Base-by-base conservation (phyloP, 371 early-diverging fungal genomes). In the Lichtheimia ornata region DNA sequence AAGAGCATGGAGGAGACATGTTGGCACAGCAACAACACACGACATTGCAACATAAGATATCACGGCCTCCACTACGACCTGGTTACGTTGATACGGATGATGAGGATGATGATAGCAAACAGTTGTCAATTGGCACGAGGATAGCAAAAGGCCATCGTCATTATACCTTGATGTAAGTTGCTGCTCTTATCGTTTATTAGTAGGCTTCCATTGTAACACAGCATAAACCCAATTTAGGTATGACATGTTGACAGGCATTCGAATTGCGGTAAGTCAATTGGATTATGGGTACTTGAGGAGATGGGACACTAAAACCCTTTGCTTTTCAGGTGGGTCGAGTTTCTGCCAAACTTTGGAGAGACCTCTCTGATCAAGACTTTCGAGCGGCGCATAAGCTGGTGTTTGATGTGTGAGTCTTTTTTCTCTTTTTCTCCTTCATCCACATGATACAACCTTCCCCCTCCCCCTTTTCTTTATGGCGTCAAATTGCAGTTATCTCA, bases 171-270 rank as follows among this genome's bases (percentile, higher is more conserved):
- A 97, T 97, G 98, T 97, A 61, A 17, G 20, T 24, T 28, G 13
- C 20, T 6, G 53, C n/a, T 17, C 17, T 6, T 24, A n/a, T 15
- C 30, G 28, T 59, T n/a, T n/a, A n/a, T n/a, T 1, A 0, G n/a
- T 22, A 20, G 43, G 35, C 27, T 52, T 14, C 1, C 5, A 60
- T 42, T 27, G 27, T 35, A 35, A 35, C 35, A 35, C 35, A 35
- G 47, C 35, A 72, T 70, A 69, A 67, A 58, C 17, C 17, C 20
- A 40, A 28, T 59, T 27, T 44, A 96, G 95, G 96, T 95, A 97
- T 79, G 91, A 98, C 68, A 97, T 98, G 98, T 78, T 98, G 54
- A 97, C 97, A 4, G 98, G 94, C 13, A 93, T 94, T 60, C 84
- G 92, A n/a, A 88, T 89, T 40, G 88, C 90, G n/a, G 92, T 42